These are phyloP conservation scores for Bryum argenteum DNA, from an alignment of 225 moss, liverwort and hornwort species.

Conservation along the genomic window DNA sequence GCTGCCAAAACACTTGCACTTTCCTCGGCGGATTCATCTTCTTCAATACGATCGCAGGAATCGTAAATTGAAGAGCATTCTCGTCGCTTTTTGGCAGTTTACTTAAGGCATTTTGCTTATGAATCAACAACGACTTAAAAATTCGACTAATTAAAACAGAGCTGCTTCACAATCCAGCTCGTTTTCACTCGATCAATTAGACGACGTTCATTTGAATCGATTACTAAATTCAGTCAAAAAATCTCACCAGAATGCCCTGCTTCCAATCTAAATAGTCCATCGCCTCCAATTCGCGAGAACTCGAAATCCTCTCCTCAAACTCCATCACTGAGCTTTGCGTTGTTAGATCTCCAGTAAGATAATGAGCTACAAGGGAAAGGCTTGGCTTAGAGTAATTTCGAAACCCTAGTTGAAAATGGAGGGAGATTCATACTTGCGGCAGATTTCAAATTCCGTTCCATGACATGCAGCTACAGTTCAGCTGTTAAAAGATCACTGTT, in stretches of 20 bases:
- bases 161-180: too few species aligned
- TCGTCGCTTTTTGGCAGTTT: not conserved
- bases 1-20: conserved; percentile 47
- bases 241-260: too few species aligned
- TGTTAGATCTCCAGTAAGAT: not conserved
- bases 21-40: conserved; percentile 58
- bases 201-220: not conserved
- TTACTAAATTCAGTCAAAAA: not conserved
- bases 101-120: not conserved
- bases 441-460: not conserved
- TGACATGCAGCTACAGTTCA: not conserved
- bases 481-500: not conserved
- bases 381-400: not conserved
- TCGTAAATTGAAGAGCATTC: not conserved
- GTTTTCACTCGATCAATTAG: not conserved
- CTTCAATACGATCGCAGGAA: conserved; percentile 37
- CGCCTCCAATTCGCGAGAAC: not conserved
- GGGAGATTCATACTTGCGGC: not conserved
- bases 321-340: not conserved
- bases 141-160: not conserved
- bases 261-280: not conserved
- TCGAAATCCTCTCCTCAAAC: not conserved
- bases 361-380: not conserved
- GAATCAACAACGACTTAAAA: too few species aligned
- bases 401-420: not conserved